These are phyloP conservation scores for Cercospora sp. DNA, from an alignment of 2,329 filamentous ascomycete species.

Conservation along the genomic window DNA sequence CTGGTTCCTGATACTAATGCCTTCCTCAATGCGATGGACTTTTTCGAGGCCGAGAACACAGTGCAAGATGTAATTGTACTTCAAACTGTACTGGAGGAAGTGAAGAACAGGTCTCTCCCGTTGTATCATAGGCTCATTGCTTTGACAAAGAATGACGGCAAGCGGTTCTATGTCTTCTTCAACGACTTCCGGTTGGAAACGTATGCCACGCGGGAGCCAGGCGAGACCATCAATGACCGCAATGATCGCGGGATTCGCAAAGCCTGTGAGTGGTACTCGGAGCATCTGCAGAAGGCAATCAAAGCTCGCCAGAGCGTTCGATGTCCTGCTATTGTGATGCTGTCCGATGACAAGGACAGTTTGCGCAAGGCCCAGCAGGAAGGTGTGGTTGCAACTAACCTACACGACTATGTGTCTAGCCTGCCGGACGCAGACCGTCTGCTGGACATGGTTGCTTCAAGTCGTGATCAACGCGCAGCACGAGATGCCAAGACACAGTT, in stretches of 20 bases:
- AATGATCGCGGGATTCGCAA: constrained; percentile 89
- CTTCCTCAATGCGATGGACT: constrained; percentile 90
- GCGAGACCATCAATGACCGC: constrained; percentile 91
- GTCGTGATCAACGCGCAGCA: constrained; percentile 65
- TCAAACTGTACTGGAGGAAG: constrained; percentile 93
- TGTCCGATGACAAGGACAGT: constrained; percentile 90
- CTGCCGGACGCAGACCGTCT: constrained; percentile 82
- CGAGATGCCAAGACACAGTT: constrained; percentile 68
- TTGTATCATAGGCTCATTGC: constrained; percentile 91
- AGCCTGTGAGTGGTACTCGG: constrained; percentile 85
- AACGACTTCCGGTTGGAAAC: constrained; percentile 97
- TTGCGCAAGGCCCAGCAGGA: constrained; percentile 77
- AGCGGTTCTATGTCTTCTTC: constrained; percentile 98
- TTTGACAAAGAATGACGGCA: constrained; percentile 91
- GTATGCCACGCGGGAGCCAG: constrained; percentile 69
- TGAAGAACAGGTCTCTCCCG: constrained; percentile 88
- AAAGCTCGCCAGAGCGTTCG: constrained; percentile 55
- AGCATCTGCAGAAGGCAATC: constrained; percentile 69
- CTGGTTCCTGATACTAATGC: constrained; percentile 95
- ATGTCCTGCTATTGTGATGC: constrained; percentile 81
- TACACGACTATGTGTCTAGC: constrained; percentile 73
- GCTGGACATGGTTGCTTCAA: constrained; percentile 88
- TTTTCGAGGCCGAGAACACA: constrained; percentile 87
- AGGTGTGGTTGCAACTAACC: constrained; percentile 65
- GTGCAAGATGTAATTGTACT: constrained; percentile 97